These are phyloP conservation scores for Phytophthora macrochlamydospora DNA, from an alignment of 352 stramenopile genomes.

Conservation along the genomic window DNA sequence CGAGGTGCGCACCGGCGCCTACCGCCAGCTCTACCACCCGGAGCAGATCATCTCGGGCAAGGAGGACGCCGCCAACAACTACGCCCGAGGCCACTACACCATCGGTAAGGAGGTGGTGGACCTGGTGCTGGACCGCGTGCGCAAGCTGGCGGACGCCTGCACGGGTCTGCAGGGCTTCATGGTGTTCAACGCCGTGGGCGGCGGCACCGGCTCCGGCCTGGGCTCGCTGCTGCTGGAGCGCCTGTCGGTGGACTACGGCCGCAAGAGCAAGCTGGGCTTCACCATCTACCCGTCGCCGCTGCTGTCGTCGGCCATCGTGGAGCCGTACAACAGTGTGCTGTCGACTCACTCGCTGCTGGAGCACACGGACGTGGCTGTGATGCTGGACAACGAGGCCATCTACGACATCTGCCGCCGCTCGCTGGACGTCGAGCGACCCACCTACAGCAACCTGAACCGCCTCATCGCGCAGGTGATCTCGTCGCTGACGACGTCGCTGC, in stretches of 20 bases:
- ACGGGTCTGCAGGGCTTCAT: constrained; percentile 98
- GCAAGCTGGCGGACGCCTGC: constrained; percentile 97
- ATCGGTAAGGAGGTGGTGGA: constrained; percentile 97
- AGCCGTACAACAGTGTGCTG: constrained; percentile 98
- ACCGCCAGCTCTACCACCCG: constrained; percentile 97
- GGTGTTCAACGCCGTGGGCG: constrained; percentile 96
- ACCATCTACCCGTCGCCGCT: constrained; percentile 96
- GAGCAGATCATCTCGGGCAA: constrained; percentile 99
- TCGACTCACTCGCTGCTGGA: constrained; percentile 96
- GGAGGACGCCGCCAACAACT: constrained; percentile 94
- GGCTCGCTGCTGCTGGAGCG: constrained; percentile 96
- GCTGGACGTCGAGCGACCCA: constrained; percentile 94
- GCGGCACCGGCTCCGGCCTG: constrained; percentile 97
- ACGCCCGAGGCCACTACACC: constrained; percentile 93
- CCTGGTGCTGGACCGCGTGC: constrained; percentile 95
- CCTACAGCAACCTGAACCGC: constrained; percentile 98
- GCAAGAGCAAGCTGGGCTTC: constrained; percentile 98
- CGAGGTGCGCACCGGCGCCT: constrained; percentile 95
- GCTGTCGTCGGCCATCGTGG: constrained; percentile 96
- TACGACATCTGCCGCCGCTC: constrained; percentile 97
- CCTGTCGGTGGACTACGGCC: constrained; percentile 96
- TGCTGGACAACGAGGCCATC: constrained; percentile 95
- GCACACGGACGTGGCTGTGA: constrained; percentile 96
- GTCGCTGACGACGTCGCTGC: constrained; percentile 95
- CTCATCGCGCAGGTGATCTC: constrained; percentile 98